Base-by-base conservation (phyloP, 768 basidiomycete genomes). In the Trametes elegans region DNA sequence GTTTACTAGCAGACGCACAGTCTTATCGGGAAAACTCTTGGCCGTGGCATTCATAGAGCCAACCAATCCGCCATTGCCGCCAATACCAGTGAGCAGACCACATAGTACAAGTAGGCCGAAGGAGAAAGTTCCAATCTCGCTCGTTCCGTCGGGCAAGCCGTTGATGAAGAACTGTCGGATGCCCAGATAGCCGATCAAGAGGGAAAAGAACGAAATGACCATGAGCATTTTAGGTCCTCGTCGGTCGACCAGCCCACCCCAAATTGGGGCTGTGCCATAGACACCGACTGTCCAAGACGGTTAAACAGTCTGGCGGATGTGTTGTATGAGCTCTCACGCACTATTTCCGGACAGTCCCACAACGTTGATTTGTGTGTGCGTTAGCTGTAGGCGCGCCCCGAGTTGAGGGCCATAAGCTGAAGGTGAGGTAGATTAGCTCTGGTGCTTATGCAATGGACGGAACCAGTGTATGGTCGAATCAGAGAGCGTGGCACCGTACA, bases 351-450 rank as follows among this genome's bases (percentile, higher is more conserved):
- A 87, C n/a, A 88, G 73, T 14, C 83, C 92, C 16, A 95, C 80
- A 31, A 93, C 68, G 62, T 96, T 95, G 31, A 92, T 74, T 53
- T 88, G 82, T 0, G 93, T 95, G 50, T 94, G 88, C 3, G 81
- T 79, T 46, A 95, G 80, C 41, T 78, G 74, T 16, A 96, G 79
- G 35, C 83, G 80, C n/a, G 83, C 72, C 1, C 88, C 90, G 5
- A 96, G 79, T 67, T 96, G 93, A 0, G 93, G 93, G 1, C 88
- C 83, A 67, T 94, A 97, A 18, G 91, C 93, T 85, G 57, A 2
- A 55, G 31, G 31, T 18, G n/a, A 18, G 18, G 38, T 10, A 19
- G 4, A 36, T 47, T n/a, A 35, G 29, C 13, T 3, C 5, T 27
- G 26, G 7, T 16, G 10, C 18, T 21, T 34, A 7, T 13, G 5